These are phyloP conservation scores for Lunasporangiospora selenospora DNA, from an alignment of 192 early-diverging fungal species.

Conservation along the genomic window DNA sequence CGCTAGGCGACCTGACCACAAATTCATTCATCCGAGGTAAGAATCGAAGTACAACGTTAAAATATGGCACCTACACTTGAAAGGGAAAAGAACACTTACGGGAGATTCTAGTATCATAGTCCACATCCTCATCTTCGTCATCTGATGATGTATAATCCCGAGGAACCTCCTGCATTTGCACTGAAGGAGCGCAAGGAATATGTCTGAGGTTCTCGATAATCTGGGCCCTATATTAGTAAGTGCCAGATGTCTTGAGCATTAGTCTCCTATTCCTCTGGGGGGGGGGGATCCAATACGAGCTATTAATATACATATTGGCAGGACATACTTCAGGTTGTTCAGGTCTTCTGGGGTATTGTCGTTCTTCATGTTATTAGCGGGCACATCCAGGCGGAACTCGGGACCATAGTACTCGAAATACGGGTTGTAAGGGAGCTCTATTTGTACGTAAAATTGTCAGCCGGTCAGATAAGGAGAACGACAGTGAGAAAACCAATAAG, in stretches of 20 bases:
- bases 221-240: constrained; percentile 40
- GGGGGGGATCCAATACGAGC: neutral
- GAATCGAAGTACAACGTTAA: neutral
- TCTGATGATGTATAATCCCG: constrained; percentile 66
- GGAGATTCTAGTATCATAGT: constrained; percentile 64
- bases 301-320: neutral
- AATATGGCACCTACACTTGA: neutral
- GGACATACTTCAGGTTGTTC: constrained; percentile 76
- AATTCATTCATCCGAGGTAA: neutral
- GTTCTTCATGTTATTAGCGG: constrained; percentile 88
- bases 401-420: constrained; percentile 94
- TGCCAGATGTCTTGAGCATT: neutral
- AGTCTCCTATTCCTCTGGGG: neutral
- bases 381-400: constrained; percentile 88
- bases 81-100: constrained; percentile 54
- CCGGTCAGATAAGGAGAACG: too few species aligned
- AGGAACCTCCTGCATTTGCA: constrained; percentile 80
- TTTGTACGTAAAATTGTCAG: neutral
- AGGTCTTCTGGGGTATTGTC: constrained; percentile 88
- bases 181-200: constrained; percentile 78
- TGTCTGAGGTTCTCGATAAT: constrained; percentile 70
- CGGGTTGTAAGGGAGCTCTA: constrained; percentile 84
- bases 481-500: neutral
- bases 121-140: constrained; percentile 73
- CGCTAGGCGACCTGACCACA: constrained; percentile 61